These are phyloP conservation scores for Pelargonium cotyledonis DNA, from an alignment of 441 rosid genomes.

Conservation along the genomic window DNA sequence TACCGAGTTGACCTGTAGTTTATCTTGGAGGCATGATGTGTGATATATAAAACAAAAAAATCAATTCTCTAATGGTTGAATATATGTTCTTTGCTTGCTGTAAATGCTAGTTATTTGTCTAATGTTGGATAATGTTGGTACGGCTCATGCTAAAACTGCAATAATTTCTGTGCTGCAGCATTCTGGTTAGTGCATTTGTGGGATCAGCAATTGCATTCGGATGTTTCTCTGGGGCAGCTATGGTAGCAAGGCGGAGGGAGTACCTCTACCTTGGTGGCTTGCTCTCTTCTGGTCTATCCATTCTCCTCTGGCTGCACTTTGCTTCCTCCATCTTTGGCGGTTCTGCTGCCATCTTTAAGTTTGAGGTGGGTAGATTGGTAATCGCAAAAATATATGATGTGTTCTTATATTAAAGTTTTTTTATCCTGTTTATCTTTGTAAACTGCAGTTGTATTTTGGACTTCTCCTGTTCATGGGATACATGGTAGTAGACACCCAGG, in stretches of 20 bases:
- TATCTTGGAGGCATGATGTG: no score
- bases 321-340: constrained; percentile 71
- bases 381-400: no score
- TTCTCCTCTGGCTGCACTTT: constrained; percentile 61
- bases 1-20: no score
- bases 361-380: constrained; percentile 42
- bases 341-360: constrained; percentile 53
- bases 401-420: background rate
- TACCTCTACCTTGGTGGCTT: constrained; percentile 75
- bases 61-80: background rate
- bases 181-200: constrained; percentile 67
- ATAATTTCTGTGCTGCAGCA: constrained; percentile 30
- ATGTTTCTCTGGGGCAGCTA: constrained; percentile 77
- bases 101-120: background rate
- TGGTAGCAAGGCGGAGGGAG: constrained; percentile 75
- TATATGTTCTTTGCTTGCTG: background rate
- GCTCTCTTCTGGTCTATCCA: constrained; percentile 67
- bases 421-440: background rate
- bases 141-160: background rate
- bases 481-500: constrained; percentile 75
- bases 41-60: no score
- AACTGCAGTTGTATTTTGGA: constrained; percentile 53
- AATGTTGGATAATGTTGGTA: no score
- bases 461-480: constrained; percentile 77
- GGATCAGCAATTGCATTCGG: constrained; percentile 68